These are phyloP conservation scores for Leavenworthia alabamica DNA, from an alignment of 345 rosid species.

Conservation along the genomic window DNA sequence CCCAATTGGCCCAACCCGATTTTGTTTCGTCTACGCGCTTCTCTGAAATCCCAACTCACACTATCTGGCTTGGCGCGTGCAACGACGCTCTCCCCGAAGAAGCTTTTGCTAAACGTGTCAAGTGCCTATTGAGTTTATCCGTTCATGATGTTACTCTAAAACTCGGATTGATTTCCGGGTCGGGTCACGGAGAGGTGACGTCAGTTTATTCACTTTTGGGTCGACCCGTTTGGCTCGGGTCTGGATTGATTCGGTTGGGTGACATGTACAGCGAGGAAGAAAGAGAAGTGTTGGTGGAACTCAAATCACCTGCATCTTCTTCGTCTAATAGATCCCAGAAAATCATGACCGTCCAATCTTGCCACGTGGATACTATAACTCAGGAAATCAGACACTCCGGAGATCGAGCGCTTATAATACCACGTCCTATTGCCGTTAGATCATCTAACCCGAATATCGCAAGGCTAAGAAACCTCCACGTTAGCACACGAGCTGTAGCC, in stretches of 20 bases:
- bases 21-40: constrained; percentile 55
- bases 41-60: constrained; percentile 59
- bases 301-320: constrained; percentile 41
- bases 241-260: constrained; percentile 52
- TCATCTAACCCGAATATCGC: constrained; percentile 38
- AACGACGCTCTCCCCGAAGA: constrained; percentile 36
- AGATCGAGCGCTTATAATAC: constrained; percentile 43
- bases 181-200: constrained; percentile 55
- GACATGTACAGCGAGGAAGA: constrained; percentile 66
- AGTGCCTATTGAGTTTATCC: constrained; percentile 41
- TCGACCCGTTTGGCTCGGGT: constrained; percentile 42
- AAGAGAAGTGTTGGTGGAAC: constrained; percentile 61
- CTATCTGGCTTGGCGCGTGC: constrained; percentile 41
- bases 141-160: constrained; percentile 58
- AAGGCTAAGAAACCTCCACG: constrained; percentile 63
- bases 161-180: constrained; percentile 59
- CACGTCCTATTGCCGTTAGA: constrained; percentile 48
- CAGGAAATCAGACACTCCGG: constrained; percentile 37
- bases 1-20: constrained; percentile 15
- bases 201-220: constrained; percentile 53
- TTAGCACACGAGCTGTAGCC: constrained; percentile 64
- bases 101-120: constrained; percentile 38
- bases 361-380: constrained; percentile 47
- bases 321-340: constrained; percentile 37
- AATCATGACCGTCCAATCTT: constrained; percentile 55